Conservation (phyloP, 2,329 filamentous ascomycete species). For the Aspergillus ustus region DNA sequence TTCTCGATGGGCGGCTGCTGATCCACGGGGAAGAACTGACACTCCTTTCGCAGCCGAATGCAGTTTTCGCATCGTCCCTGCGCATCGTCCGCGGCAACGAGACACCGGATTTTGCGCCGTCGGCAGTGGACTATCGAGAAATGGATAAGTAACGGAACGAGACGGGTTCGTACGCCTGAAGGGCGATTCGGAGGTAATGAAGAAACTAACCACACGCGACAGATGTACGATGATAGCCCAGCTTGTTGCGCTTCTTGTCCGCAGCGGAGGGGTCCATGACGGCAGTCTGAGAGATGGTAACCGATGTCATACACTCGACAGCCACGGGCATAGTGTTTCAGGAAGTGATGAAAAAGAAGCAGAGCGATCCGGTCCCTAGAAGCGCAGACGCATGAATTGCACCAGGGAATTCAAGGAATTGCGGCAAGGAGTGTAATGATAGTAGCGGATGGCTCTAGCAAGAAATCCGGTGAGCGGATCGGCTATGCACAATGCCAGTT, state of each 20-base stretch:
- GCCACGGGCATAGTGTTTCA: conserved; percentile 45
- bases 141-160: conserved; percentile 25
- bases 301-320: conserved; percentile 39
- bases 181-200: neutral
- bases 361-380: conserved; percentile 22
- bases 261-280: conserved; percentile 48
- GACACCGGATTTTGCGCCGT: conserved; percentile 89
- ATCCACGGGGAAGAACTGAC: conserved; percentile 88
- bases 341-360: conserved; percentile 25
- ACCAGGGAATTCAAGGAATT: neutral
- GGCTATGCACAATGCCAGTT: conserved; percentile 17
- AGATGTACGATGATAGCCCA: conserved; percentile 93
- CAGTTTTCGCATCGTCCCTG: conserved; percentile 87
- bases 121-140: conserved; percentile 76
- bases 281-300: conserved; percentile 37
- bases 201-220: conserved; percentile 86
- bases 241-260: conserved; percentile 81
- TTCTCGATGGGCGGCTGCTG: conserved; percentile 64
- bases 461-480: conserved; percentile 1
- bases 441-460: neutral
- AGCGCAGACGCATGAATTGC: conserved; percentile 34
- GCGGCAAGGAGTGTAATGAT: neutral
- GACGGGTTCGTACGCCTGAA: neutral
- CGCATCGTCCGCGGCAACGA: conserved; percentile 72
- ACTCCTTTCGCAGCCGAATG: conserved; percentile 92